Evolutionary conservation across 768 basidiomycete genomes (phyloP).

Genomic region (Suillus bovinus): DNA sequence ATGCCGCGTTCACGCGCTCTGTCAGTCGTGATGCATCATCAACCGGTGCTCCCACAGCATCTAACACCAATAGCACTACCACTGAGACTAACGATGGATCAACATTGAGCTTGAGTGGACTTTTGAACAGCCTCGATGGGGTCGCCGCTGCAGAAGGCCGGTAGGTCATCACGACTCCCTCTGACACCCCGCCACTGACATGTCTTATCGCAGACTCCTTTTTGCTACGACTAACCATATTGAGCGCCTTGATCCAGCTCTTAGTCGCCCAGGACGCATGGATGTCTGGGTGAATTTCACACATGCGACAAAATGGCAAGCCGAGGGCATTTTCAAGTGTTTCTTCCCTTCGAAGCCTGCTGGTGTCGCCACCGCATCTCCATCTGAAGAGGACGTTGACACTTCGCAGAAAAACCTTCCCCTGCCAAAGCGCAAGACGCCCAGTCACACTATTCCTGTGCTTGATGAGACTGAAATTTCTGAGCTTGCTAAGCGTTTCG

Average conservation of each 20-base stretch:
- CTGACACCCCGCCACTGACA: conserved; percentile 76
- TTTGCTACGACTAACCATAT: conserved; percentile 96
- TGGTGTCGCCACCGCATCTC: conserved; percentile 9
- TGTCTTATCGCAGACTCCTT: conserved; percentile 57
- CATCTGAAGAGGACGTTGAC: conserved; percentile 34
- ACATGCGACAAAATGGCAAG: conserved; percentile 90
- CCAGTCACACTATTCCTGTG: conserved; percentile 61
- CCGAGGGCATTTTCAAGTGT: conserved; percentile 90
- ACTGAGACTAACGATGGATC: conserved; percentile 69
- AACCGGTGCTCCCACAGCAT: conserved; percentile 66
- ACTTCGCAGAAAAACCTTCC: conserved; percentile 68
- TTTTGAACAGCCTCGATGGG: conserved; percentile 84
- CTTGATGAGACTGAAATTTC: conserved; percentile 76
- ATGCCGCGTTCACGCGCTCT: conserved; percentile 87
- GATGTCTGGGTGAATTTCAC: conserved; percentile 93
- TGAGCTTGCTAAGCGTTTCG: conserved; percentile 79
- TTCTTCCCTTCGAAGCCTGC: conserved; percentile 75
- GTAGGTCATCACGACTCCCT: conserved; percentile 43
- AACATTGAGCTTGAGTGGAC: conserved; percentile 81
- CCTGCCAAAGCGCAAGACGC: conserved; percentile 61
- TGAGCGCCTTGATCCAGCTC: conserved; percentile 86
- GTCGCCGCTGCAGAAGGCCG: conserved; percentile 86
- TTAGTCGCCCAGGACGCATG: conserved; percentile 88
- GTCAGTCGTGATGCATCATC: conserved; percentile 81
- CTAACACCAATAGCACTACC: conserved; percentile 38